phyloP scores from a whole-genome alignment of 1,284 basidiomycete species.

The Cutaneotrichosporon daszewskae region DNA sequence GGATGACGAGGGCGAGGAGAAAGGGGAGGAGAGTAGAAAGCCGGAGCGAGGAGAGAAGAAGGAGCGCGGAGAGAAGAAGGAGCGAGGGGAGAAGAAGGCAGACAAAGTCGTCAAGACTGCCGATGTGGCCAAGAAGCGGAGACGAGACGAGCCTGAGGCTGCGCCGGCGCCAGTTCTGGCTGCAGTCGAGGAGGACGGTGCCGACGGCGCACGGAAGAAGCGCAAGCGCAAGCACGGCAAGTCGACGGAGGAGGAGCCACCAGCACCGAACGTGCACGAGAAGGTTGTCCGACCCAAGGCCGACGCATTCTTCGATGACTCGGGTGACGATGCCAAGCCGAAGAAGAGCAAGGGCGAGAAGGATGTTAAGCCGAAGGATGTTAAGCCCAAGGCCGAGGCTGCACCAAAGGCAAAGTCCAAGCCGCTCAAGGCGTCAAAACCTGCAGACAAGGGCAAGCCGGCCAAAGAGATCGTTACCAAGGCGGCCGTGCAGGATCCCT shows the following conservation, averaged over 20 bases:
- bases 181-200: neutral
- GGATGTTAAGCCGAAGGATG: neutral
- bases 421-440: neutral
- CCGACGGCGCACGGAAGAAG: slow-evolving; percentile 12
- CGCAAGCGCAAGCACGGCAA: slow-evolving; percentile 16
- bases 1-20: slow-evolving; percentile 1
- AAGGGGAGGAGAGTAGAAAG: slow-evolving; percentile 2
- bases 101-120: too few relatives aligned
- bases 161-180: neutral
- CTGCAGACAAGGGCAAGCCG: neutral
- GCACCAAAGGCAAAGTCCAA: too few relatives aligned
- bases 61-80: neutral
- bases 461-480: slow-evolving; percentile 3
- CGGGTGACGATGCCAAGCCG: neutral
- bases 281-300: neutral
- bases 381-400: neutral
- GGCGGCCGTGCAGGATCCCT: slow-evolving; percentile 6
- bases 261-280: neutral
- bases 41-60: slow-evolving; percentile 2
- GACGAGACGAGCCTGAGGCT: neutral
- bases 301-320: too few relatives aligned
- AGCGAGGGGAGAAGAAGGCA: neutral
- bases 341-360: neutral
- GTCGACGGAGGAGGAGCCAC: neutral
- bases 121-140: too few relatives aligned